Evolutionary conservation across 305 asterid genomes (phyloP), one percentile per base, ranked within the genome.

Genomic region (Petunia hybrid): DNA sequence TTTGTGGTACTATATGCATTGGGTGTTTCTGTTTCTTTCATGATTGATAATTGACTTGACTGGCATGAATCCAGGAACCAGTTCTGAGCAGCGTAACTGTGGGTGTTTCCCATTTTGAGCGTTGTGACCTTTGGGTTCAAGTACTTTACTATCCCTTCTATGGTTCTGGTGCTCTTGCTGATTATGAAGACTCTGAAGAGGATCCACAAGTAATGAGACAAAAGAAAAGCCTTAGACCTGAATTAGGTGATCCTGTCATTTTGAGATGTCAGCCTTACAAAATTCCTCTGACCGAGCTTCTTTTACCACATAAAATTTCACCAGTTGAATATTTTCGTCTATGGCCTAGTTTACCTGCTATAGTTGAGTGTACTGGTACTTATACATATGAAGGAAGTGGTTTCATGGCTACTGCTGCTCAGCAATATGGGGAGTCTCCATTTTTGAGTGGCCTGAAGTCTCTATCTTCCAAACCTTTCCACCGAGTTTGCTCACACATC

Each of bases 231-330:
- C 70, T 85, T 65, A 89, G 85, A 86, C 88, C 94, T 70, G 92
- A 90, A 86, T 84, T 83, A 46, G 93, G 95, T 66, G 97, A 90
- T 8, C 98, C 97, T 1, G 94, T 90, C 77, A 90, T 92, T 84
- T 86, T 93, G 89, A 93, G 99, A 90, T 95, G 99, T 80, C 98
- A 91, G 85, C 98, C 99, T 9, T 95, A 92, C 95, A 93, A 91
- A 86, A 92, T 95, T 87, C 98, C 98, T 53, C 89, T 95, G 56
- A 93, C 98, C 5, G 99, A 93, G 86, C 92, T 95, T 84, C 98
- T 95, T 77, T 86, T 95, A 89, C 97, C 97, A 0, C 97, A 94
- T 86, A 92, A 94, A 87, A 94, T 94, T 67, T 92, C 98, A 75
- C 97, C 98, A 0, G 98, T 94, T 57, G 98, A 94, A 84, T 94